Conservation (phyloP, 2,329 filamentous ascomycete species). For the Tolypocladium tundrense region DNA sequence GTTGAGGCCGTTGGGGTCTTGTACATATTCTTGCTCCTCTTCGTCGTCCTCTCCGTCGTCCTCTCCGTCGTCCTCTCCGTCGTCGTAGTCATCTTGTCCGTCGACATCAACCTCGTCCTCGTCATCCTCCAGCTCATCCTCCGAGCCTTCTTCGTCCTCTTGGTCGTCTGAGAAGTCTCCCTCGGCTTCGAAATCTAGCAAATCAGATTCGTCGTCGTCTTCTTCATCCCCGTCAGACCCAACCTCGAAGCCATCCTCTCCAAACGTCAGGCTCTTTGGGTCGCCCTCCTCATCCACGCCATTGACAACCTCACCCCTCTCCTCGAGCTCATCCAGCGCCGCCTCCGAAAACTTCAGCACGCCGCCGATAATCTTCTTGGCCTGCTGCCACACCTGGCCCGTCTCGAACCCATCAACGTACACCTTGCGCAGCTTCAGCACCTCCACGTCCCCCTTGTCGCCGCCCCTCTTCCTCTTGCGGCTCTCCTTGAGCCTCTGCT, state of each 20-base stretch:
- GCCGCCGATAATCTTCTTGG: conserved; percentile 63
- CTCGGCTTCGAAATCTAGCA: conserved; percentile 13
- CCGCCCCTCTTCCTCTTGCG: conserved; percentile 67
- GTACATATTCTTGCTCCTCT: conserved; percentile 34
- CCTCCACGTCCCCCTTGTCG: conserved; percentile 30
- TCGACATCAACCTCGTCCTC: conserved; percentile 23
- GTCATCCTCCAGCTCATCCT: conserved; percentile 21
- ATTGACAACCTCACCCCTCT: conserved; percentile 32
- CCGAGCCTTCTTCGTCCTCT: conserved; percentile 19
- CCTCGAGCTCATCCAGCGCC: conserved; percentile 38
- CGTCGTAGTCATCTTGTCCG: conserved; percentile 21
- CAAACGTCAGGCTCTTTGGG: conserved; percentile 14
- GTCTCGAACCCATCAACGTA: conserved; percentile 82
- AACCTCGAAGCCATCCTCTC: conserved; percentile 19
- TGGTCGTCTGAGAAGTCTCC: conserved; percentile 11
- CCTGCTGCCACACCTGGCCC: conserved; percentile 90
- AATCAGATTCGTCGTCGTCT: conserved; percentile 17
- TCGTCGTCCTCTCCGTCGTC: conserved; percentile 25
- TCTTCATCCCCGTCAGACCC: conserved; percentile 18
- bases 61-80: conserved; percentile 27
- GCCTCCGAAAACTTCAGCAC: conserved; percentile 38
- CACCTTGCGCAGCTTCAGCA: conserved; percentile 70
- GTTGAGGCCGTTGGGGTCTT: conserved; percentile 74
- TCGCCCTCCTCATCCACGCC: conserved; percentile 20
- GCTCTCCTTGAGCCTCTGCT: conserved; percentile 55